Evolutionary conservation across 495 filamentous ascomycete genomes (phyloP).

Genomic region (Durotheca rogersii): DNA sequence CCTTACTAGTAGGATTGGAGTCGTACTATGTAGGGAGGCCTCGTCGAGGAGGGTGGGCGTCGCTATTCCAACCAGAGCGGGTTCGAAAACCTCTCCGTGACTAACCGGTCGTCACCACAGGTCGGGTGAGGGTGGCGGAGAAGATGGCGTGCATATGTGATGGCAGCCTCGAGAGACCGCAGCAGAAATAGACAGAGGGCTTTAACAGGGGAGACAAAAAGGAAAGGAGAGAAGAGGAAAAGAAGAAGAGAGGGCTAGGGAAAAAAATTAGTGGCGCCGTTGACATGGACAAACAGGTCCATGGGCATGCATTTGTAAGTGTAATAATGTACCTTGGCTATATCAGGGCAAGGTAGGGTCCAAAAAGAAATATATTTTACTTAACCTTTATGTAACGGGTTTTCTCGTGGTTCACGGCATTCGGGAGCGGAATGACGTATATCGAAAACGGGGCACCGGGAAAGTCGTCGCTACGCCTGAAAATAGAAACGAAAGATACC

Average conservation of each 20-base stretch:
- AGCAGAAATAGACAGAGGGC: not conserved
- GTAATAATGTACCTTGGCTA: conserved; percentile 1
- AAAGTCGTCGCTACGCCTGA: conserved; percentile 16
- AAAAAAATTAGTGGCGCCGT: not conserved
- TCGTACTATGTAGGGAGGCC: not conserved
- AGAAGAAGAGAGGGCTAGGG: not conserved
- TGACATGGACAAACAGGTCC: too few relatives aligned
- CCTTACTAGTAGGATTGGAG: not conserved
- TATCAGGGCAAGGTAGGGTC: conserved; percentile 10
- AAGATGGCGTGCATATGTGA: not conserved
- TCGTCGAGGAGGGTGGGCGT: too few relatives aligned
- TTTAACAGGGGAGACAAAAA: too few relatives aligned
- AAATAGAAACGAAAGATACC: conserved; percentile 25
- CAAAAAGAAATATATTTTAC: conserved; percentile 24
- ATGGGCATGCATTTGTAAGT: not conserved
- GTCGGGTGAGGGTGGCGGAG: not conserved
- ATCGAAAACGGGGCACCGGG: conserved; percentile 16
- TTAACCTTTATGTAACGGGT: conserved; percentile 32
- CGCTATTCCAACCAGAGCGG: not conserved
- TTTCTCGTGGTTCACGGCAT: conserved; percentile 19
- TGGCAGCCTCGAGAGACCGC: not conserved
- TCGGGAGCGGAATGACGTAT: conserved; percentile 28
- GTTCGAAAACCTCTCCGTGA: not conserved
- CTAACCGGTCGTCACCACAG: not conserved
- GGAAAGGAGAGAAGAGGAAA: not conserved